Percentiles rank a stretch among this genome's conserved stretches.
Evolutionary conservation across 2,329 filamentous ascomycete genomes (phyloP).

Genomic region (Atkinsonella texensis): DNA sequence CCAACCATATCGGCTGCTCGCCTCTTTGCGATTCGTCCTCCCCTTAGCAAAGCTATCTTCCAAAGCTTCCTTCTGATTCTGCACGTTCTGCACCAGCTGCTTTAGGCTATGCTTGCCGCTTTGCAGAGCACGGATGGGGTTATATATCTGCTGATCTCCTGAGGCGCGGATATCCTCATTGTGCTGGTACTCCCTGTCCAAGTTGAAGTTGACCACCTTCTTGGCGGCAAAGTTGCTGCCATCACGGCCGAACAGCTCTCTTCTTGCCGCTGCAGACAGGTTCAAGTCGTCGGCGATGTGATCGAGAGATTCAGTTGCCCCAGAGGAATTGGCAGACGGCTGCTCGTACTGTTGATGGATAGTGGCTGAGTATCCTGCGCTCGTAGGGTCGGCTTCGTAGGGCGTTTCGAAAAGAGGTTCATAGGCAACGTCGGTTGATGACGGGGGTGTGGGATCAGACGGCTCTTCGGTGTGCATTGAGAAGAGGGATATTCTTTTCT

Average conservation of each 20-base stretch:
- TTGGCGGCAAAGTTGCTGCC: constrained; percentile 28
- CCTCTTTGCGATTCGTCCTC: constrained; percentile 67
- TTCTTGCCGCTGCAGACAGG: constrained; percentile 61
- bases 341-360: constrained; percentile 8
- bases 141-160: constrained; percentile 62
- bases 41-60: constrained; percentile 86
- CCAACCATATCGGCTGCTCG: constrained; percentile 78
- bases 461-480: constrained; percentile 41
- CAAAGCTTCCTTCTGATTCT: constrained; percentile 71
- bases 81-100: constrained; percentile 75
- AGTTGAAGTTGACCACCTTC: constrained; percentile 79
- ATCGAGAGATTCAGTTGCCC: constrained; percentile 45
- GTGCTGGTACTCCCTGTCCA: constrained; percentile 71
- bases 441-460: constrained; percentile 12
- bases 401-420: constrained; percentile 37
- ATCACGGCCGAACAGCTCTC: constrained; percentile 73
- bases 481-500: constrained; percentile 56
- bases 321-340: constrained; percentile 16
- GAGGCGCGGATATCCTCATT: constrained; percentile 66
- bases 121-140: constrained; percentile 74
- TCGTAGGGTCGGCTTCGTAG: constrained; percentile 7
- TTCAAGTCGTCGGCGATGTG: constrained; percentile 67
- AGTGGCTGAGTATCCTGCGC: constrained; percentile 5
- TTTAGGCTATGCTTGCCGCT: constrained; percentile 76
- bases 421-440: constrained; percentile 26